phyloP scores from a whole-genome alignment of 1,284 basidiomycete genomes.

The Ceratobasidium theobromae region DNA sequence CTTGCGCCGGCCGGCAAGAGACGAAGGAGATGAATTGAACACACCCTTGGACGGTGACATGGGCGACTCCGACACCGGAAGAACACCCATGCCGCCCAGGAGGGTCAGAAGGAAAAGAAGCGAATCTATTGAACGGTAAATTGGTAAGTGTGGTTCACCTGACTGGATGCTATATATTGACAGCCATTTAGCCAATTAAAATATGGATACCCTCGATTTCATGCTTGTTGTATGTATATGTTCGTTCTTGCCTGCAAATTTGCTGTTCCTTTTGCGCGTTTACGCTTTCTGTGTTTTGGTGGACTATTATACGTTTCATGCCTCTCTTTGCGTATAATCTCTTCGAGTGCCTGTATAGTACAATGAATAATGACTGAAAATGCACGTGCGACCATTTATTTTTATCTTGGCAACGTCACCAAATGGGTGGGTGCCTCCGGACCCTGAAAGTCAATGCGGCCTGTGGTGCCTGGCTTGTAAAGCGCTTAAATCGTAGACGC shows the following conservation, averaged over 20 bases:
- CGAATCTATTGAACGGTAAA: conserved; percentile 28
- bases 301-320: conserved; percentile 5
- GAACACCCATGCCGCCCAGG: conserved; percentile 17
- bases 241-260: neutral
- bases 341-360: neutral
- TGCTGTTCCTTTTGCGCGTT: neutral
- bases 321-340: neutral
- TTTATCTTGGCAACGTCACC: no score
- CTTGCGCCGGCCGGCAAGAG: conserved; percentile 11
- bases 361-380: neutral
- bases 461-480: neutral
- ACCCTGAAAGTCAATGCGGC: neutral
- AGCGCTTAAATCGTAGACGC: neutral
- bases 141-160: conserved; percentile 6
- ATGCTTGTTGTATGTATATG: conserved; percentile 13
- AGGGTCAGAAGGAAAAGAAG: conserved; percentile 22
- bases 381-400: neutral
- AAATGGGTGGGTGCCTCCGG: neutral
- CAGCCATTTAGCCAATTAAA: neutral
- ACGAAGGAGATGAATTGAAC: conserved; percentile 4
- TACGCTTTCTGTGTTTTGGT: neutral
- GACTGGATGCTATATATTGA: neutral
- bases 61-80: conserved; percentile 13
- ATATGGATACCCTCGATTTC: conserved; percentile 12
- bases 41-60: conserved; percentile 21